Conservation (phyloP, 257 asterid species). For the Nicotiana paniculata region DNA sequence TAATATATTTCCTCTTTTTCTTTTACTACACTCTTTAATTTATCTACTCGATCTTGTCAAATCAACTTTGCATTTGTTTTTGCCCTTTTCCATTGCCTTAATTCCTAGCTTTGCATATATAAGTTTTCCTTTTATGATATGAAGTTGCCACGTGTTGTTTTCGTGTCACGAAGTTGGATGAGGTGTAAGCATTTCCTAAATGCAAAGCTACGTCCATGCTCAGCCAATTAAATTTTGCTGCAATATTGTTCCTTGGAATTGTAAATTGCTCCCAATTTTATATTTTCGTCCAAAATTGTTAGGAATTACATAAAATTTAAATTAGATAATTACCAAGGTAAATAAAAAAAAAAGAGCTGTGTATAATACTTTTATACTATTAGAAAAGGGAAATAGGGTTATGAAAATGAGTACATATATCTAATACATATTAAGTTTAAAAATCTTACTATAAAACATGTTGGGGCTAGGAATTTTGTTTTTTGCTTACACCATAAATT, state of each 20-base stretch:
- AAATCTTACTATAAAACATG: too few relatives aligned
- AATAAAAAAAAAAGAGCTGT: too few relatives aligned
- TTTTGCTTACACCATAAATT: too few relatives aligned
- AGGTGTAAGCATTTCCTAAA: constrained; percentile 25
- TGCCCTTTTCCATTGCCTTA: neutral
- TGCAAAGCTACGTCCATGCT: constrained; percentile 18
- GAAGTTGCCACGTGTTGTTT: constrained; percentile 26
- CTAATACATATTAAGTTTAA: too few relatives aligned
- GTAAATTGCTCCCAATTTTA: neutral
- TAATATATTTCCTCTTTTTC: neutral
- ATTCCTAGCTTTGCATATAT: neutral
- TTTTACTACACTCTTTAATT: neutral
- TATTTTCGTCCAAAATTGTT: neutral
- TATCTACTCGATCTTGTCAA: neutral
- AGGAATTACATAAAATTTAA: neutral
- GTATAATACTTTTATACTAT: too few relatives aligned
- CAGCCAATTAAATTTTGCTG: constrained; percentile 5
- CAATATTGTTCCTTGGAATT: too few relatives aligned
- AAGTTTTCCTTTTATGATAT: neutral
- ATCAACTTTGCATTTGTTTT: neutral
- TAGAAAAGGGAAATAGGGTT: too few relatives aligned
- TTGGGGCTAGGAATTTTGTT: too few relatives aligned
- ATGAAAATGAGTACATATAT: too few relatives aligned
- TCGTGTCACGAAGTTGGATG: constrained; percentile 14
- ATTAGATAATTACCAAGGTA: too few relatives aligned